phyloP scores from a whole-genome alignment of 1,284 basidiomycete species.

The Boletus semigastroideus region DNA sequence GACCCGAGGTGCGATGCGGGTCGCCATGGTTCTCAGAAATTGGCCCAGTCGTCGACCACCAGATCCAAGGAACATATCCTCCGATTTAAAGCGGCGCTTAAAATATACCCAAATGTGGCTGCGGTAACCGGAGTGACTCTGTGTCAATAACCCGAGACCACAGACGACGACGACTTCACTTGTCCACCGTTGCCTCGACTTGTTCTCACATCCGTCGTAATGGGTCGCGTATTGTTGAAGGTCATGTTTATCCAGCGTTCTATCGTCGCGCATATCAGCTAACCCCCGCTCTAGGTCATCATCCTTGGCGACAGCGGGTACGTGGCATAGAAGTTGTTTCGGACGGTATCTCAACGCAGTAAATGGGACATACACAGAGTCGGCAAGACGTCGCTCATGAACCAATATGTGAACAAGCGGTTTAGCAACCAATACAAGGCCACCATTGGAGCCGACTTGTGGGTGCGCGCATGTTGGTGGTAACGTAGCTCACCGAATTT shows the following conservation, averaged over 20 bases:
- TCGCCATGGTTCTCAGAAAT: constrained; percentile 26
- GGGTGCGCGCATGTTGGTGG: constrained; percentile 35
- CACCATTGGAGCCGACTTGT: constrained; percentile 92
- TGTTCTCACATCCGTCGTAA: constrained; percentile 29
- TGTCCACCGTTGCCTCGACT: neutral
- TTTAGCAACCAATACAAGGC: constrained; percentile 99
- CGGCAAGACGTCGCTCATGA: constrained; percentile 99
- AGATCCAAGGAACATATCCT: constrained; percentile 6
- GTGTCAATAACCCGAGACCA: constrained; percentile 2
- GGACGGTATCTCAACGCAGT: constrained; percentile 14
- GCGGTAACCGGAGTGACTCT: constrained; percentile 9
- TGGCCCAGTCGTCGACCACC: constrained; percentile 13
- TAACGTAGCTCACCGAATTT: constrained; percentile 17
- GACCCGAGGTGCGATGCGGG: constrained; percentile 31
- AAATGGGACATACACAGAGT: constrained; percentile 56
- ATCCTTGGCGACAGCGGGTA: constrained; percentile 98
- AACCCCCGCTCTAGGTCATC: constrained; percentile 70
- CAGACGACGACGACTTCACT: constrained; percentile 11
- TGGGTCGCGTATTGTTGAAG: constrained; percentile 95
- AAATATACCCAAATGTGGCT: constrained; percentile 20
- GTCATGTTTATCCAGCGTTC: constrained; percentile 42
- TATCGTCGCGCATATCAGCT: constrained; percentile 9
- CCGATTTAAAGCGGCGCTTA: constrained; percentile 24
- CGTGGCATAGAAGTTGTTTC: constrained; percentile 31
- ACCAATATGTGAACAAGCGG: constrained; percentile 99